Conservation (phyloP, 2,329 filamentous ascomycete genomes). For the Fusarium chlamydosporum region DNA sequence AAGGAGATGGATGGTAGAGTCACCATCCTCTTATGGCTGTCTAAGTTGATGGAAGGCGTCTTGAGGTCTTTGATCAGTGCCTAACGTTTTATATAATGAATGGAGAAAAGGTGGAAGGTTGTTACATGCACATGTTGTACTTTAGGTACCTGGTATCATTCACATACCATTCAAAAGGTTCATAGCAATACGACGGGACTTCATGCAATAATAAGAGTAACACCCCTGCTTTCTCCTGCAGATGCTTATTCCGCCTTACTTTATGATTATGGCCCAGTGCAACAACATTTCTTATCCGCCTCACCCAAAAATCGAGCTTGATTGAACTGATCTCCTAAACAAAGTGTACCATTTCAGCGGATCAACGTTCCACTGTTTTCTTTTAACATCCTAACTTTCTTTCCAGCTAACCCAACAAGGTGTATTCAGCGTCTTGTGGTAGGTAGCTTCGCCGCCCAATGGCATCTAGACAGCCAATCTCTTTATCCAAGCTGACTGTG, state of each 20-base stretch:
- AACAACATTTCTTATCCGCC: neutral
- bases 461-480: neutral
- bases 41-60: neutral
- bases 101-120: neutral
- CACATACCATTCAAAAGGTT: neutral
- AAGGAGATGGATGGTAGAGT: slow-evolving; percentile 10
- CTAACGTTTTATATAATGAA: no score
- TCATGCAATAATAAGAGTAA: neutral
- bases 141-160: no score
- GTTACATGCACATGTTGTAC: neutral
- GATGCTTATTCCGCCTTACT: slow-evolving; percentile 1
- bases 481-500: neutral
- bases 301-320: neutral
- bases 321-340: neutral
- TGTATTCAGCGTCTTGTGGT: neutral
- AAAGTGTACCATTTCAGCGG: neutral
- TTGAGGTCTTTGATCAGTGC: neutral
- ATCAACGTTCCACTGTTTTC: neutral
- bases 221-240: neutral
- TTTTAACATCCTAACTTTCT: neutral
- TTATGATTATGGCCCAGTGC: neutral
- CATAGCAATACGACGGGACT: neutral
- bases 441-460: neutral
- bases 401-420: neutral
- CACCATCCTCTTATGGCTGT: neutral